A percentile compares a stretch with the other conserved stretches of the same genome.
Evolutionary conservation across 306 rosid species (phyloP).

Genomic region (Gastrolobium villosum): DNA sequence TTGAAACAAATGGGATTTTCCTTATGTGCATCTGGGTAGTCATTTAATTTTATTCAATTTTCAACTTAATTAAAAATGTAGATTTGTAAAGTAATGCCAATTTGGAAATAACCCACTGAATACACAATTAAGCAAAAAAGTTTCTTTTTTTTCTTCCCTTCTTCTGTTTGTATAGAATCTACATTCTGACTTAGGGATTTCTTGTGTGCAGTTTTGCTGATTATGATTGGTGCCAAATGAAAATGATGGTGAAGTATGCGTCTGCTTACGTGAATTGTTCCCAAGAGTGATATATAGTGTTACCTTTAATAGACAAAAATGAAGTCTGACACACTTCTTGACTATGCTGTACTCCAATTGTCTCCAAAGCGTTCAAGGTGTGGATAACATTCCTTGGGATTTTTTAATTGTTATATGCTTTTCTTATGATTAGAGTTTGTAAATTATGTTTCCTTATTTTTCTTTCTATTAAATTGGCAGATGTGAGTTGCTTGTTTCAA

Average conservation of each 20-base stretch:
- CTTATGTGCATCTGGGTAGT: conserved; percentile 47
- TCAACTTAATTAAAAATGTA: conserved; percentile 49
- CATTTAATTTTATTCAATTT: conserved; percentile 33
- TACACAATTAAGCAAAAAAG: conserved; percentile 35
- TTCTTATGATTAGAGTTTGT: conserved; percentile 29
- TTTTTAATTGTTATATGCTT: conserved; percentile 34
- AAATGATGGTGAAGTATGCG: conserved; percentile 40
- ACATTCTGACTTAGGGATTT: conserved; percentile 43
- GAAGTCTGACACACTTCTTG: conserved; percentile 92
- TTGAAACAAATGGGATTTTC: conserved; percentile 58
- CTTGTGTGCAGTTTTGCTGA: conserved; percentile 41
- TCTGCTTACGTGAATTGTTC: conserved; percentile 58
- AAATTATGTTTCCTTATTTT: conserved; percentile 26
- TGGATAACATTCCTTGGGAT: conserved; percentile 34
- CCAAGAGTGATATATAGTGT: conserved; percentile 50
- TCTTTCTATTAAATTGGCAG: conserved; percentile 55
- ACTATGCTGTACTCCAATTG: conserved; percentile 89
- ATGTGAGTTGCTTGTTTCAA: conserved; percentile 85
- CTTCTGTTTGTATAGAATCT: conserved; percentile 45
- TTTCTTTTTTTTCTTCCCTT: not conserved
- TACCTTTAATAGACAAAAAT: conserved; percentile 61
- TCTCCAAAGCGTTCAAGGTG: conserved; percentile 93
- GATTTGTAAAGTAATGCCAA: conserved; percentile 53
- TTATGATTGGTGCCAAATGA: conserved; percentile 33
- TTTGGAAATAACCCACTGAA: conserved; percentile 45